Evolutionary conservation across 768 basidiomycete species (phyloP).

Genomic region (Cyathus striatus): DNA sequence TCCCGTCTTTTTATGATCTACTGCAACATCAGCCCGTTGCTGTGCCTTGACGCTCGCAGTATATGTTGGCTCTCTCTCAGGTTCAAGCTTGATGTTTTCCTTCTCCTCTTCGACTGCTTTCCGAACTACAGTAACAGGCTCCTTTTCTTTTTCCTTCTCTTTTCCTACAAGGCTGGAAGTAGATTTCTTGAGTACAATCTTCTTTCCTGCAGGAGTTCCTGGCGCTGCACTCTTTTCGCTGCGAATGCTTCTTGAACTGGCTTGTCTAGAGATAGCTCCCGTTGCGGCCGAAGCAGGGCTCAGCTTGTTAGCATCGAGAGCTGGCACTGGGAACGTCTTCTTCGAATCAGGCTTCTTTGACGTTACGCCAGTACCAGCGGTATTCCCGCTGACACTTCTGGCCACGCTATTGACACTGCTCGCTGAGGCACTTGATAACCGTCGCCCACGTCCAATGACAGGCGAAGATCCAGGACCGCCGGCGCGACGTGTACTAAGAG

Average conservation of each 20-base stretch:
- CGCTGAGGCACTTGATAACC: constrained; percentile 15
- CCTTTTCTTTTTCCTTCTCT: constrained; percentile 11
- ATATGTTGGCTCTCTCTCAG: constrained; percentile 9
- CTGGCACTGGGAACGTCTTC: constrained; percentile 18
- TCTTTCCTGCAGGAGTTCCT: constrained; percentile 3
- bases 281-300: constrained; percentile 17
- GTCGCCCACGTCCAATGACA: constrained; percentile 14
- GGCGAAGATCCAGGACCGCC: constrained; percentile 8
- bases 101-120: constrained; percentile 11
- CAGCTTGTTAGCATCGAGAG: constrained; percentile 23
- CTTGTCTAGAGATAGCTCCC: constrained; percentile 10
- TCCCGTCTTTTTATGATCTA: constrained; percentile 38
- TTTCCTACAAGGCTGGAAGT: constrained; percentile 10
- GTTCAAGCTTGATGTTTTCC: constrained; percentile 6
- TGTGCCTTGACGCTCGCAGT: constrained; percentile 20
- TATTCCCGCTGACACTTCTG: too few species aligned
- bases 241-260: constrained; percentile 14
- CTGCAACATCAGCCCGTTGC: constrained; percentile 10
- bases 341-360: constrained; percentile 9
- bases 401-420: constrained; percentile 15
- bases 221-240: constrained; percentile 17
- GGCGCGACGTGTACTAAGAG: too few species aligned
- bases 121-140: too few species aligned
- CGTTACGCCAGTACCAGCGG: constrained; percentile 1
- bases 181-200: constrained; percentile 10